Evolutionary conservation across 2,329 filamentous ascomycete species (phyloP), one percentile per base, ranked within the genome.

Genomic region (Ascochyta viciae-villosae): DNA sequence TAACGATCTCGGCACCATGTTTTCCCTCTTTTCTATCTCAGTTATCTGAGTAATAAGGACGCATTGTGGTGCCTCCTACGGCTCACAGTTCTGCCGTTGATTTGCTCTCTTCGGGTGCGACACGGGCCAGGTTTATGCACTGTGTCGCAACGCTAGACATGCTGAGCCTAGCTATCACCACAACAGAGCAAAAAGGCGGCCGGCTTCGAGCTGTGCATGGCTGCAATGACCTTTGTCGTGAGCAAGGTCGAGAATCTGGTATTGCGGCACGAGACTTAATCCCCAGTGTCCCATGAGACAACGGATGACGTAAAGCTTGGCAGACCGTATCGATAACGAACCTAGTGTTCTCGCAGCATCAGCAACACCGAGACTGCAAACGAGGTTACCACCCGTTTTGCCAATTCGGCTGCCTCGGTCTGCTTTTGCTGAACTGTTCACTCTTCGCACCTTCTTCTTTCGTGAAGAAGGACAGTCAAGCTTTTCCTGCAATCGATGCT

Each of bases 101-200:
- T 27, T 27, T 23, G 38, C 31, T 53, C 24, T 27, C 24, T 16
- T 15, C 38, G 27, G 27, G 9, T 29, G 12, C 12, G 27, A 13
- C 29, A 42, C 29, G 22, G 31, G 24, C 31, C 33, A n/a, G 6
- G 24, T 23, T 33, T 16, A 38, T 12, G 42, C 26, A 26, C 27
- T 43, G 19, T 24, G 15, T 52, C 50, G 50, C 50, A 38, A 53
- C 16, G 43, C 50, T 53, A 53, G 23, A 42, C 50, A 24, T 33
- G 31, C 29, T 53, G 23, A 42, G 37, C 22, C 24, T 53, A 53
- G 50, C 19, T 22, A 23, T 27, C 10, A 10, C 22, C 10, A 10
- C n/a, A n/a, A 24, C n/a, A 12, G 23, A 8, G 23, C 23, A 40
- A 15, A 5, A 13, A 7, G 29, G 12, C 12, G 12, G 12, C 15